Percentiles rank a stretch among this genome's conserved stretches.
phyloP scores from a whole-genome alignment of 1,284 basidiomycete species.

The Microbotryum violaceum region DNA sequence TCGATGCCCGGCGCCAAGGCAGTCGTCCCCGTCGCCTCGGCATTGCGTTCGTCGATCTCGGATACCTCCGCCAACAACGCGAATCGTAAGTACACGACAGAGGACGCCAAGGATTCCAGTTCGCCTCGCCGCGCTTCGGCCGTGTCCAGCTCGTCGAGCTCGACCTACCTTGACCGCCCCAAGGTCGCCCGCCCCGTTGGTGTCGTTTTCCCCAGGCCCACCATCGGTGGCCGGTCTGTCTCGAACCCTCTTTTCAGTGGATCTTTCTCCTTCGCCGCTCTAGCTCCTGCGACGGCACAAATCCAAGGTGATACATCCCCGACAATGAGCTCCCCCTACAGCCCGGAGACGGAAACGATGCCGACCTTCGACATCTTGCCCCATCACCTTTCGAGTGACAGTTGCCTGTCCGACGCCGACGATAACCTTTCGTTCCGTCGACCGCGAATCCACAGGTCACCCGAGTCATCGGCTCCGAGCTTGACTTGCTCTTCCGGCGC shows the following conservation, averaged over 20 bases:
- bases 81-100: neutral
- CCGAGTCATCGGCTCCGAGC: no score
- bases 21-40: neutral
- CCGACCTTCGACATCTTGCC: no score
- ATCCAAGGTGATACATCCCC: slow-evolving; percentile 19
- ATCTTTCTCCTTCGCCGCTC: slow-evolving; percentile 1
- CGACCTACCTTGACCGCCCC: slow-evolving; percentile 1
- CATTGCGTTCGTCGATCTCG: slow-evolving; percentile 20
- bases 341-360: no score
- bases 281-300: neutral
- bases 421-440: no score
- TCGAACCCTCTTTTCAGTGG: slow-evolving; percentile 9
- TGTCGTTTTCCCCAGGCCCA: slow-evolving; percentile 6
- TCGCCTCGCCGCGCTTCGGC: slow-evolving; percentile 10
- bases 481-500: no score
- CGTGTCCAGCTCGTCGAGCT: slow-evolving; percentile 12
- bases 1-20: neutral
- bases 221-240: slow-evolving; percentile 29
- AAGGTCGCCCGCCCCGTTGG: neutral
- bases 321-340: slow-evolving; percentile 1
- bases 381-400: no score
- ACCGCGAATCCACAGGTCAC: no score
- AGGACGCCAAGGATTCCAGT: no score
- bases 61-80: neutral
- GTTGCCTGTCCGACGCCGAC: no score